A percentile compares a stretch with the other conserved stretches of the same genome.
Conservation (phyloP, 208 protist species). For the Porcisia hertigi region DNA sequence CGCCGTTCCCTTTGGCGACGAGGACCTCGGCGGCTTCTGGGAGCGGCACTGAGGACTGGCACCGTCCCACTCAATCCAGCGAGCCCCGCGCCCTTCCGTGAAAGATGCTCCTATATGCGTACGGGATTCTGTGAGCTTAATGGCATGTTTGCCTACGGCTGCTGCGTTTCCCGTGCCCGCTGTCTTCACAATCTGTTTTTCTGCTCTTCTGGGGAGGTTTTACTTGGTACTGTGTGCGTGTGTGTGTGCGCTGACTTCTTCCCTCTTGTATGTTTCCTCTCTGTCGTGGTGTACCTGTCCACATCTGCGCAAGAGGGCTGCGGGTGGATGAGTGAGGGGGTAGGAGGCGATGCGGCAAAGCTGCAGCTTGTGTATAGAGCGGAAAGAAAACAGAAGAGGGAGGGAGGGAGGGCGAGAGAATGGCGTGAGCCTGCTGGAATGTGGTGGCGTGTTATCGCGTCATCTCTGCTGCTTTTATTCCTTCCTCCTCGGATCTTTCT, state of each 20-base stretch:
- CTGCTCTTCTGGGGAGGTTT: background rate
- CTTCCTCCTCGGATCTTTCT: too few relatives aligned
- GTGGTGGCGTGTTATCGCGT: too few relatives aligned
- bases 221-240: background rate
- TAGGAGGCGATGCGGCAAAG: too few relatives aligned
- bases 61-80: background rate
- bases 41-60: slow-evolving; percentile 28
- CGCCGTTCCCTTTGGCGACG: slow-evolving; percentile 74
- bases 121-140: background rate
- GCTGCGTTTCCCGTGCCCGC: background rate
- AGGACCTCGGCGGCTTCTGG: slow-evolving; percentile 75
- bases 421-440: too few relatives aligned
- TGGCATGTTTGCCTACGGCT: slow-evolving; percentile 2
- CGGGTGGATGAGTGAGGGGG: too few relatives aligned
- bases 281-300: background rate
- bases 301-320: too few relatives aligned
- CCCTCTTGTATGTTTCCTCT: slow-evolving; percentile 9
- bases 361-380: too few relatives aligned
- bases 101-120: background rate
- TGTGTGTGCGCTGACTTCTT: background rate
- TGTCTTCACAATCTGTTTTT: background rate
- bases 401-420: too few relatives aligned
- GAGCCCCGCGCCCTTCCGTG: background rate
- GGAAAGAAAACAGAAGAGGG: too few relatives aligned
- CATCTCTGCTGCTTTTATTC: too few relatives aligned